phyloP scores from a whole-genome alignment of 23 red algal genomes.

The Gracilaria vermiculophylla region DNA sequence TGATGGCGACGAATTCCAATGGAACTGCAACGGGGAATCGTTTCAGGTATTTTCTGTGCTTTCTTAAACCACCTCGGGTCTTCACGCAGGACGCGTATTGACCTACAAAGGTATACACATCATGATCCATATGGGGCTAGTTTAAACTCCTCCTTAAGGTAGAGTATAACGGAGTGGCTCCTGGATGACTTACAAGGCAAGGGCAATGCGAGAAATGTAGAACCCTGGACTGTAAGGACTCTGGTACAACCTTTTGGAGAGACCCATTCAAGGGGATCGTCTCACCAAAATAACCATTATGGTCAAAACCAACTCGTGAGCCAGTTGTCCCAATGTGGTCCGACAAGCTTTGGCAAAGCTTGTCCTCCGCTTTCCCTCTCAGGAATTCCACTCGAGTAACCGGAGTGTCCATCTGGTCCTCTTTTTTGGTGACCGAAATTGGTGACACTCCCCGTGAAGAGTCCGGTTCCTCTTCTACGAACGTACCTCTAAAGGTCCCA shows the following conservation, averaged over 20 bases:
- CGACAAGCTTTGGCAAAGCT: not conserved
- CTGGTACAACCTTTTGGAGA: not conserved
- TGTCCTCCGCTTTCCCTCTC: not conserved
- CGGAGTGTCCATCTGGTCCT: not conserved
- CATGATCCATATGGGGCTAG: constrained; percentile 14
- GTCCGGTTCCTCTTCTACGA: too few species aligned
- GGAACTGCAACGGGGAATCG: not conserved
- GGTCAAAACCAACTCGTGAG: not conserved
- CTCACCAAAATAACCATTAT: not conserved
- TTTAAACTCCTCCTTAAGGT: constrained; percentile 6
- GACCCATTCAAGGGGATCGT: not conserved
- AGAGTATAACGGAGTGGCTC: not conserved
- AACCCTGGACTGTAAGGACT: too few species aligned
- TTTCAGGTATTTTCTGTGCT: constrained; percentile 19
- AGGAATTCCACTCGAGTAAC: not conserved
- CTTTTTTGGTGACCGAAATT: not conserved
- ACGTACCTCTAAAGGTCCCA: too few species aligned
- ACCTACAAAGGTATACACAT: not conserved
- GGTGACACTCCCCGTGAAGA: not conserved
- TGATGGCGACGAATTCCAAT: too few species aligned
- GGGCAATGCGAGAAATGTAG: not conserved
- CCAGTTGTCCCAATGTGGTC: not conserved
- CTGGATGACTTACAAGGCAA: not conserved
- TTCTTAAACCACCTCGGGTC: not conserved
- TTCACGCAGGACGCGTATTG: not conserved